Base-by-base conservation (phyloP, 345 rosid genomes). In the Moricandia moricandioides region DNA sequence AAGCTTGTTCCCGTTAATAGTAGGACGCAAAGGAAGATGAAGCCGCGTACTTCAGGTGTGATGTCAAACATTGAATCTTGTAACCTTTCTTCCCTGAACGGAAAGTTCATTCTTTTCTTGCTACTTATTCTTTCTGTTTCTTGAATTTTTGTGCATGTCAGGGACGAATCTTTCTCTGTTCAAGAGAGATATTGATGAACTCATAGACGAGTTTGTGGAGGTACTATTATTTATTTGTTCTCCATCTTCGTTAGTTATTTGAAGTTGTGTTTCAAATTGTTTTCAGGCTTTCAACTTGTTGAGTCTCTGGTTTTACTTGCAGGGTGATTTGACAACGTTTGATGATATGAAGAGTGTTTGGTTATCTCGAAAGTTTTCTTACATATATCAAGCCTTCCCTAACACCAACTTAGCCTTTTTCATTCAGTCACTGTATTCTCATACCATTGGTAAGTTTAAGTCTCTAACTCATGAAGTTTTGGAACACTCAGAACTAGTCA, bases 401-500 rank as follows among this genome's bases (percentile, higher is more conserved):
- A 80, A 80, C 24, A 43, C 40, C 34, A 84, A 83, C 37, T 69
- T 85, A 77, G 76, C 88, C 29, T 85, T 85, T 67, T 85, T 89
- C 74, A 85, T 86, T 86, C 97, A 89, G 74, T 86, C 97, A 31
- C 70, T 89, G 43, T 89, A 87, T 78, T 83, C 88, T 64, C 91
- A 84, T 68, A 24, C 87, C 17, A 83, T 86, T 18, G 82, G 91
- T 85, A 79, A 11, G 72, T 71, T 49, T 49, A 21, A n/a, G 21
- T 21, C 24, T 21, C 24, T 21, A 21, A 21, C 24, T 21, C 24
- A 21, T 74, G 4, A 16, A 6, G n/a, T 57, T 45, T 66, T 58
- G 47, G 17, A 66, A 45, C 26, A 17, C 18, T 73, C 24, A 5
- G 7, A 17, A 11, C 49, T 33, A 4, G 34, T 31, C 16, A 10